Evolutionary conservation across 306 rosid species (phyloP).

Genomic region (Canavalia ensiformis): DNA sequence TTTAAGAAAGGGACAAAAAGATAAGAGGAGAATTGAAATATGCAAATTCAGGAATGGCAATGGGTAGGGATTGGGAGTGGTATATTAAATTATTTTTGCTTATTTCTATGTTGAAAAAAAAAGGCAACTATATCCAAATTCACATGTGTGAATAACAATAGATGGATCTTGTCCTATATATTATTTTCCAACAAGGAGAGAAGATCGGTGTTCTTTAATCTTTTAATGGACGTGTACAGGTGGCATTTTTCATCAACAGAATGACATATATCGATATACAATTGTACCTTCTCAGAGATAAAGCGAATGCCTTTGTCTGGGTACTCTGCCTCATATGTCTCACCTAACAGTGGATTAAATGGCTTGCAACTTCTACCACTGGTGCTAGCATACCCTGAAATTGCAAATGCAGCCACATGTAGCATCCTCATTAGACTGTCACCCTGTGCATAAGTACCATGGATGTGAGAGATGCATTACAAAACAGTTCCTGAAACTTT

Average conservation of each 20-base stretch:
- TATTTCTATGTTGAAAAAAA: background rate
- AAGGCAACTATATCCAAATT: background rate
- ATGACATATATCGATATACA: background rate
- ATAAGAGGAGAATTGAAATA: background rate
- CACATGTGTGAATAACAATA: background rate
- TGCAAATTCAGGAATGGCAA: background rate
- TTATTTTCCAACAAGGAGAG: background rate
- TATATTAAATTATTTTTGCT: slow-evolving; percentile 8
- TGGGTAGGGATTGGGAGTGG: background rate
- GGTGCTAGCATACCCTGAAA: slow-evolving; percentile 91
- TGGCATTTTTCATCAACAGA: background rate
- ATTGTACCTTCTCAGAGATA: slow-evolving; percentile 88
- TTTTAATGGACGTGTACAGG: background rate
- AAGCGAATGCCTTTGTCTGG: slow-evolving; percentile 89
- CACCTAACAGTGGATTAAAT: slow-evolving; percentile 93
- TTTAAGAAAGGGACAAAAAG: background rate
- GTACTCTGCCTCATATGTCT: slow-evolving; percentile 94
- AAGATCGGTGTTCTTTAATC: background rate
- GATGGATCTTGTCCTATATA: background rate
- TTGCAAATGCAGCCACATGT: slow-evolving; percentile 94
- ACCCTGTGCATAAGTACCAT: slow-evolving; percentile 65
- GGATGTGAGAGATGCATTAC: slow-evolving; percentile 19
- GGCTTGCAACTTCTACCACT: slow-evolving; percentile 93
- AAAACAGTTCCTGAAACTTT: slow-evolving; percentile 2
- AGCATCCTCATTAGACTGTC: slow-evolving; percentile 79